Evolutionary conservation across 176 grass and related monocot genomes (phyloP).

Genomic region (Calamus simplicifolius): DNA sequence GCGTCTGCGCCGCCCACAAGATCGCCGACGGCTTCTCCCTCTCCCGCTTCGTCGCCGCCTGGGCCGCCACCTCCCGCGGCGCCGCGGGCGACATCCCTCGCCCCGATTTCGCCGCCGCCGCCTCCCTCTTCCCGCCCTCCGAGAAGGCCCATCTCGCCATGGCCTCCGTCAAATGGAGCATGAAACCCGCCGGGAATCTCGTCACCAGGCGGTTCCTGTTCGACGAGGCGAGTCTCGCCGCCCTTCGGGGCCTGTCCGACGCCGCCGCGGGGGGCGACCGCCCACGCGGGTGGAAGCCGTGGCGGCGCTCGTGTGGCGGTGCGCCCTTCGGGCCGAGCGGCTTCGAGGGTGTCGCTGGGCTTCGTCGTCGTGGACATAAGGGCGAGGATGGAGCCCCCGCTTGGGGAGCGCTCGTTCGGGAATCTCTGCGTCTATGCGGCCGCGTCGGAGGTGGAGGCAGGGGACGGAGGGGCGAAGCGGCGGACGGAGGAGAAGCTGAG

Average conservation of each 20-base stretch:
- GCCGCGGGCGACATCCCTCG: neutral
- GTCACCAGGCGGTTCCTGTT: neutral
- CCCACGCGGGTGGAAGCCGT: neutral
- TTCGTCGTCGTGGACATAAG: neutral
- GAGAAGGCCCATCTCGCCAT: neutral
- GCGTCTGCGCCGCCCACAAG: conserved; percentile 4
- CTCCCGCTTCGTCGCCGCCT: neutral
- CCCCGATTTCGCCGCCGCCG: neutral
- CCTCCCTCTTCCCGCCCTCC: neutral
- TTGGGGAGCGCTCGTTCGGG: neutral
- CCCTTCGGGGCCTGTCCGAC: neutral
- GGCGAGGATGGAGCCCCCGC: neutral
- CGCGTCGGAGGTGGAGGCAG: neutral
- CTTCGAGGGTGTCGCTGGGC: neutral
- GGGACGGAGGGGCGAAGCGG: no score
- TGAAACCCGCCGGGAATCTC: neutral
- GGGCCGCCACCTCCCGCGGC: neutral
- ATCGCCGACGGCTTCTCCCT: neutral
- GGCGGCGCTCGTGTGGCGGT: neutral
- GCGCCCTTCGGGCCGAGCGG: neutral
- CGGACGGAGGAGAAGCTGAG: no score
- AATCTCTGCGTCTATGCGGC: neutral
- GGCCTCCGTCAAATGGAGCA: neutral
- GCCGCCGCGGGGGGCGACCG: neutral
- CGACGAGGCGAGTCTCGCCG: neutral